phyloP scores from a whole-genome alignment of 2,329 filamentous ascomycete genomes.

The Cladophialophora immunda region DNA sequence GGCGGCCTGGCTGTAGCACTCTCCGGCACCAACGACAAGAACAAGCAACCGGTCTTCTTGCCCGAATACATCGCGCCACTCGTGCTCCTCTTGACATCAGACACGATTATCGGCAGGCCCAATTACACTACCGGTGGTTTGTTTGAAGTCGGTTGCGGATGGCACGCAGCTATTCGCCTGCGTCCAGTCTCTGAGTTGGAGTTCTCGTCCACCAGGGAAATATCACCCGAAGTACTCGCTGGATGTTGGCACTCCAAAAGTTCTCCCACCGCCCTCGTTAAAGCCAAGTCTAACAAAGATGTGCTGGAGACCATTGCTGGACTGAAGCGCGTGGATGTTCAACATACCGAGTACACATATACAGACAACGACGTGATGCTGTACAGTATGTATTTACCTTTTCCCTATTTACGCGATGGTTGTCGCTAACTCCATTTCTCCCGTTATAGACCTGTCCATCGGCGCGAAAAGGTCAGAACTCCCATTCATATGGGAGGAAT shows the following conservation, averaged over 20 bases:
- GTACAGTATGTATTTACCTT: conserved; percentile 82
- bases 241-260: too few relatives aligned
- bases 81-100: conserved; percentile 83
- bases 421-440: too few relatives aligned
- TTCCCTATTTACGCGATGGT: conserved; percentile 58
- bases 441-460: conserved; percentile 74
- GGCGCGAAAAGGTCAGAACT: conserved; percentile 91
- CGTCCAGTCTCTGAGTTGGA: conserved; percentile 1
- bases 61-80: conserved; percentile 96
- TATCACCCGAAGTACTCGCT: conserved; percentile 5
- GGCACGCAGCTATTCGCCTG: conserved; percentile 78
- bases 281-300: conserved; percentile 85
- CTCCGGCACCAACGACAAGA: conserved; percentile 84
- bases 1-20: conserved; percentile 86
- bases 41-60: conserved; percentile 96
- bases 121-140: conserved; percentile 86
- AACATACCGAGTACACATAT: conserved; percentile 70
- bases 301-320: conserved; percentile 79
- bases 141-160: conserved; percentile 94
- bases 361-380: conserved; percentile 88
- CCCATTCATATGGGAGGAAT: conserved; percentile 85
- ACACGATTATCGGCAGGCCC: conserved; percentile 72
- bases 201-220: not conserved
- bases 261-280: too few relatives aligned
- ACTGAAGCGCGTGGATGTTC: conserved; percentile 79